Base-by-base conservation (phyloP, 2,329 filamentous ascomycete species). In the Aspergillus pseudoterreus region DNA sequence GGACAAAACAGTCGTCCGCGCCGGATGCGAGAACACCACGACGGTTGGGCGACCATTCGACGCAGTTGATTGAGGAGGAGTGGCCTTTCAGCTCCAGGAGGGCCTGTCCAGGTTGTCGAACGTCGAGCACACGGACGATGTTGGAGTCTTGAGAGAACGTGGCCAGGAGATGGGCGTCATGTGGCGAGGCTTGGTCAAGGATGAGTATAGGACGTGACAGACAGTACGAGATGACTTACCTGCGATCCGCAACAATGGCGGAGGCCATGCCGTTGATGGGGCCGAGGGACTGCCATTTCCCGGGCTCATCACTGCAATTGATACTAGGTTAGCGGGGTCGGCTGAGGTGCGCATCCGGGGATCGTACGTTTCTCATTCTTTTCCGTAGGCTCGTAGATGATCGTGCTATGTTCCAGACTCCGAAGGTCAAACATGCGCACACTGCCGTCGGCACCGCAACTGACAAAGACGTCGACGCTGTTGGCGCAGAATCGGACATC, bases 361-460 rank as follows among this genome's bases (percentile, higher is more conserved):
- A 30, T 30, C 75, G 58, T 76, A 90, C 88, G 81, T 77, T 75
- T 76, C 46, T 80, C 78, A 19, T 87, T 85, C 74, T 96, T 96
- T 60, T 91, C 88, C 0, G 90, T 92, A 4, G 94, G 94, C 71
- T 99, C 94, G 70, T 99, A 99, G 58, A 99, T 99, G 69, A 99
- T 99, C 46, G 94, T 99, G 59, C 92, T 96, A 71, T 99, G 94
- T 69, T 99, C 94, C 48, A 99, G 76, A 70, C 92, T 97, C 66
- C 94, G 84, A 55, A 99, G 78, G 71, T 99, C 94, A 72, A 99
- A 99, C 94, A 99, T 99, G 62, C 94, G 85, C 22, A 99, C 94
- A 70, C 92, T 97, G 36, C 94, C 94, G 68, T 99, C 94, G 50
- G 95, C 92, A 47, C 94, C 94, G 70, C 94, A 99, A 70, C 90